phyloP scores from a whole-genome alignment of 306 rosid species.

The Lotus japonicus region DNA sequence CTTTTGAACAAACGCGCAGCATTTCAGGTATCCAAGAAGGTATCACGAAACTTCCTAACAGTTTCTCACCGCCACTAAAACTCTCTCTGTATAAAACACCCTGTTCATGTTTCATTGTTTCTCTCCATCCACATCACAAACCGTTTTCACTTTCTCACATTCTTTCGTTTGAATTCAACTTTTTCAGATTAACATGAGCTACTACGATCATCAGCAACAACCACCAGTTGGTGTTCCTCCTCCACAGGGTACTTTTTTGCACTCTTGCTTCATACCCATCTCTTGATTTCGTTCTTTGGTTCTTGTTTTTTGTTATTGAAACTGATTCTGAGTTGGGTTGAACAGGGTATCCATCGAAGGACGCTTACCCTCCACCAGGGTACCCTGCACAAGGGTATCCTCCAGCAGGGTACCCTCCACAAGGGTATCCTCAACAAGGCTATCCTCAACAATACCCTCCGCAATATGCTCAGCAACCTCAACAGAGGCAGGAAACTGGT shows the following conservation, averaged over 20 bases:
- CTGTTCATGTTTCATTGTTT: no score
- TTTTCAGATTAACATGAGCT: constrained; percentile 24
- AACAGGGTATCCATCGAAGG: constrained; percentile 48
- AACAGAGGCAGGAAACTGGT: constrained; percentile 29
- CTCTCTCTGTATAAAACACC: neutral
- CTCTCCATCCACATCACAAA: neutral
- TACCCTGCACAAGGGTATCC: constrained; percentile 33
- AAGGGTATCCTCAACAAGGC: constrained; percentile 27
- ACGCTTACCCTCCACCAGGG: constrained; percentile 51
- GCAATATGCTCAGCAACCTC: constrained; percentile 35
- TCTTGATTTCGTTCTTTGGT: neutral
- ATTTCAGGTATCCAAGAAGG: constrained; percentile 5
- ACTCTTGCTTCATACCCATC: neutral
- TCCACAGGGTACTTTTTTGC: constrained; percentile 32
- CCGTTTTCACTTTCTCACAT: neutral
- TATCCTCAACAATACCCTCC: constrained; percentile 31
- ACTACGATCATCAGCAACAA: constrained; percentile 49
- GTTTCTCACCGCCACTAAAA: neutral
- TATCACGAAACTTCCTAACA: constrained; percentile 3
- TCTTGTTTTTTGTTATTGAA: neutral
- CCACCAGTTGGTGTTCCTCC: constrained; percentile 59
- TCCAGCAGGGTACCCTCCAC: constrained; percentile 23
- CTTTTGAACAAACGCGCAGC: neutral
- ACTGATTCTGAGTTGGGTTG: neutral
- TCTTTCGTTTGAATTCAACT: neutral